phyloP scores from a whole-genome alignment of 2,329 filamentous ascomycete species.

The Nemania abortiva region DNA sequence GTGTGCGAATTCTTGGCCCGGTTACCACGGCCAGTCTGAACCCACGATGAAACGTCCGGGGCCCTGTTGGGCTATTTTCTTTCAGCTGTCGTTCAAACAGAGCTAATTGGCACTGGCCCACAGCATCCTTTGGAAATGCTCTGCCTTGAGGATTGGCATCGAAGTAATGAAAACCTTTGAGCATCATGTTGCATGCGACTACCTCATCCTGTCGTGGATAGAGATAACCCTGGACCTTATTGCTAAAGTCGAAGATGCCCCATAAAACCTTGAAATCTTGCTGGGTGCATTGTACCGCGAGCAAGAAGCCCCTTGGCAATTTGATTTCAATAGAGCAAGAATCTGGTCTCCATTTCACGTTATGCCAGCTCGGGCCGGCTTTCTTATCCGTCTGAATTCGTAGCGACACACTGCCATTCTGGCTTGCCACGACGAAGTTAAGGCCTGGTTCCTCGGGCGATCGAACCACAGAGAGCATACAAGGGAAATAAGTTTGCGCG shows the following conservation, averaged over 20 bases:
- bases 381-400: slow-evolving; percentile 76
- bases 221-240: slow-evolving; percentile 78
- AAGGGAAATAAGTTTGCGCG: slow-evolving; percentile 77
- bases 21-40: slow-evolving; percentile 84
- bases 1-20: slow-evolving; percentile 78
- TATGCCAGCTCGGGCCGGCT: slow-evolving; percentile 80
- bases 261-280: slow-evolving; percentile 83
- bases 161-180: slow-evolving; percentile 84
- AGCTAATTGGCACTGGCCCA: slow-evolving; percentile 77
- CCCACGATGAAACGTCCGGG: slow-evolving; percentile 79
- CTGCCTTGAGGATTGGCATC: slow-evolving; percentile 77
- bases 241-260: slow-evolving; percentile 87
- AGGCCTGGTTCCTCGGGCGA: slow-evolving; percentile 76
- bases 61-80: slow-evolving; percentile 78
- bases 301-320: slow-evolving; percentile 79
- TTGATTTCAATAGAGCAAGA: slow-evolving; percentile 74
- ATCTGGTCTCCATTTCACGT: slow-evolving; percentile 82
- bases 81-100: slow-evolving; percentile 79
- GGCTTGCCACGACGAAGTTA: slow-evolving; percentile 80
- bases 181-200: slow-evolving; percentile 74
- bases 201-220: slow-evolving; percentile 77
- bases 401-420: slow-evolving; percentile 81
- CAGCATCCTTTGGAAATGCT: slow-evolving; percentile 80
- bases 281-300: slow-evolving; percentile 78
- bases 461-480: slow-evolving; percentile 80